These are phyloP conservation scores for Brasilioporus rufonigricans DNA, from an alignment of 768 basidiomycete genomes.

Conservation along the genomic window DNA sequence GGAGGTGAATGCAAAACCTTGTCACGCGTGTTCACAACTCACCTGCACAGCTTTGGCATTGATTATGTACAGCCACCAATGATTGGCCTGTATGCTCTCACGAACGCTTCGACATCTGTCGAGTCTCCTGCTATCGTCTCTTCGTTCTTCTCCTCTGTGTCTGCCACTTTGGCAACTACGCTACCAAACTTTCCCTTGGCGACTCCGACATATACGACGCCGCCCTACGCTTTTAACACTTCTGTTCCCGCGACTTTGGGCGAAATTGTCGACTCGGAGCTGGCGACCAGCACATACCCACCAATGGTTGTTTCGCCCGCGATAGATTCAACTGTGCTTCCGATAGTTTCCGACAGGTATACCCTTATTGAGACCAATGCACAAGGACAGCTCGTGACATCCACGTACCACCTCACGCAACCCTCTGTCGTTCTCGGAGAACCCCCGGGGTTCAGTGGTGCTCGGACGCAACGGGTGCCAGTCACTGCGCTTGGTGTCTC, in stretches of 20 bases:
- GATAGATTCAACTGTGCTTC: constrained; percentile 53
- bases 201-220: constrained; percentile 62
- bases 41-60: constrained; percentile 61
- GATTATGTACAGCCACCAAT: constrained; percentile 69
- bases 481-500: constrained; percentile 8
- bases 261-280: constrained; percentile 55
- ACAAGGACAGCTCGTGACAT: constrained; percentile 51
- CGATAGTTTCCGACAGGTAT: constrained; percentile 48
- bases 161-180: constrained; percentile 64
- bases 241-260: constrained; percentile 56
- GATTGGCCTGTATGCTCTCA: constrained; percentile 70
- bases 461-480: constrained; percentile 7
- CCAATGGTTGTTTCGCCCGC: constrained; percentile 48
- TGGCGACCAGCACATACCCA: constrained; percentile 70
- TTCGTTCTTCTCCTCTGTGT: constrained; percentile 56
- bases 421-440: constrained; percentile 57
- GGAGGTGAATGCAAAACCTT: constrained; percentile 47
- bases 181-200: constrained; percentile 70
- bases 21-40: constrained; percentile 1
- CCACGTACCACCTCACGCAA: constrained; percentile 45
- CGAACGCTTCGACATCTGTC: constrained; percentile 42
- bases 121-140: constrained; percentile 42
- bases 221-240: constrained; percentile 67
- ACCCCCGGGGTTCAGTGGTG: constrained; percentile 56
- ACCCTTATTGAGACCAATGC: constrained; percentile 60